phyloP scores from a whole-genome alignment of 371 early-diverging fungal species.

The Apophysomyces ossiformis region DNA sequence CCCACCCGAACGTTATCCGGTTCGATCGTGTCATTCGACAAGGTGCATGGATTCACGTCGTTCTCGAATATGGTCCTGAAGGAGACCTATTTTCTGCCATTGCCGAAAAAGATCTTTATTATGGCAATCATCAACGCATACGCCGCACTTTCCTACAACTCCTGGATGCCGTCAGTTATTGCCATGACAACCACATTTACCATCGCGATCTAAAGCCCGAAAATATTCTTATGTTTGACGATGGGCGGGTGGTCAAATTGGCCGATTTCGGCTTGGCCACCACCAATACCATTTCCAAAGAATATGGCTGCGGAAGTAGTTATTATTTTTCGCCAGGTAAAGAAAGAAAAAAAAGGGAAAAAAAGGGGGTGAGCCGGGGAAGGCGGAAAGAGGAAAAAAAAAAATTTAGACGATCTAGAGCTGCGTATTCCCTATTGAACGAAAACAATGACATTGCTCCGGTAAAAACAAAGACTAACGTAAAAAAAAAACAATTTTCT shows the following conservation, averaged over 20 bases:
- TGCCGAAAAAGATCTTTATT: conserved; percentile 57
- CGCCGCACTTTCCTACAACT: conserved; percentile 60
- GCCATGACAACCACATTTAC: conserved; percentile 59
- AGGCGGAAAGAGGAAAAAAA: background rate
- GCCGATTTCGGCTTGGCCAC: conserved; percentile 96
- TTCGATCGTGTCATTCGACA: conserved; percentile 67
- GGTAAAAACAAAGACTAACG: no score
- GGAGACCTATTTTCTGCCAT: conserved; percentile 74
- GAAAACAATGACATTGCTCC: background rate
- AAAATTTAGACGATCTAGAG: background rate
- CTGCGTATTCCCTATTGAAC: no score
- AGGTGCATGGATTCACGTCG: conserved; percentile 63
- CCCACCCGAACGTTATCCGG: conserved; percentile 72
- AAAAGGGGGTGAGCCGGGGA: no score
- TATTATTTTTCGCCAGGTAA: conserved; percentile 92
- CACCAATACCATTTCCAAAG: conserved; percentile 67
- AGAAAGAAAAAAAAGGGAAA: background rate
- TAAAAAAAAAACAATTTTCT: no score
- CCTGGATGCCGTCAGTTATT: conserved; percentile 57
- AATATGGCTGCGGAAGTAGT: conserved; percentile 90
- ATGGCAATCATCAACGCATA: conserved; percentile 51
- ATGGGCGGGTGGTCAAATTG: conserved; percentile 69
- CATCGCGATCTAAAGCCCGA: conserved; percentile 85
- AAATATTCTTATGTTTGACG: conserved; percentile 60
- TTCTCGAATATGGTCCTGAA: conserved; percentile 73